These are phyloP conservation scores for Saturnispora besseyi DNA, from an alignment of 805 yeast genomes.

Conservation along the genomic window DNA sequence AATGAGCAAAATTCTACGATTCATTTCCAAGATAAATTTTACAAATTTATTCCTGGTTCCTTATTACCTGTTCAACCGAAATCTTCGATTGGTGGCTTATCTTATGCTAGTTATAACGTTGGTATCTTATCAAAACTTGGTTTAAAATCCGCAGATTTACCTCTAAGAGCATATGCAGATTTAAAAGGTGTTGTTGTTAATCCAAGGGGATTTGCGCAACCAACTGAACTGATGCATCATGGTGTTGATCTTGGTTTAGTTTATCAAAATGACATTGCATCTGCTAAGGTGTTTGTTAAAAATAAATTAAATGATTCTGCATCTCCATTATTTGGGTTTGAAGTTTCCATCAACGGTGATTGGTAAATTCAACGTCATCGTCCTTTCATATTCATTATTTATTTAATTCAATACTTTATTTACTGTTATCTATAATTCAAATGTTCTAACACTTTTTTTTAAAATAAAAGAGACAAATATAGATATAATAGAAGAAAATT, in stretches of 20 bases:
- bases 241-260: constrained; percentile 14
- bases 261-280: constrained; percentile 7
- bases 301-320: neutral
- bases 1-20: constrained; percentile 23
- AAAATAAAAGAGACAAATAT: neutral
- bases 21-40: constrained; percentile 72
- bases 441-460: neutral
- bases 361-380: constrained; percentile 3
- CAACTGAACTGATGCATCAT: constrained; percentile 4
- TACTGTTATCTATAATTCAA: neutral
- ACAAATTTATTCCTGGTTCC: constrained; percentile 36
- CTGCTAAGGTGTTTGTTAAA: constrained; percentile 10
- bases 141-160: constrained; percentile 5
- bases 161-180: constrained; percentile 12
- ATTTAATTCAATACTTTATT: neutral
- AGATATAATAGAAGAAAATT: neutral
- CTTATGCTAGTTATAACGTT: constrained; percentile 11
- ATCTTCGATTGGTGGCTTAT: constrained; percentile 10
- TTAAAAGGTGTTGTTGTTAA: constrained; percentile 9
- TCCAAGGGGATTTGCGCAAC: neutral
- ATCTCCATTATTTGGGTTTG: constrained; percentile 11
- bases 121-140: constrained; percentile 10
- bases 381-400: neutral
- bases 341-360: constrained; percentile 13
- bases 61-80: constrained; percentile 15